phyloP scores from a whole-genome alignment of 1,284 basidiomycete species.

The Pyrrhoderma noxium region DNA sequence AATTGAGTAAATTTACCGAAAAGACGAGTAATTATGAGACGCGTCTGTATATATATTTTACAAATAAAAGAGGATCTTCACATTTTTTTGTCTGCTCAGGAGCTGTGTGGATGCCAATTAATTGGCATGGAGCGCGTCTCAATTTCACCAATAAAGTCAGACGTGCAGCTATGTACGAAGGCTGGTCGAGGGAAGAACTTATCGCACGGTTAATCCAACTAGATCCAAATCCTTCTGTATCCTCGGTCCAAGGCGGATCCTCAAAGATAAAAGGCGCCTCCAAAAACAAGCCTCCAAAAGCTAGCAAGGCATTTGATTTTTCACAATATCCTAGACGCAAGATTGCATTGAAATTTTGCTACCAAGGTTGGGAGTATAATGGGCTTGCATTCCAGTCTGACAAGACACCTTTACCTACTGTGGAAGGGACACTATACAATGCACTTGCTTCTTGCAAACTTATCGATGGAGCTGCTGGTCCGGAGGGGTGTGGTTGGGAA shows the following conservation, averaged over 20 bases:
- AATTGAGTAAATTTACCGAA: too few relatives aligned
- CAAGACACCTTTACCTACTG: conserved; percentile 73
- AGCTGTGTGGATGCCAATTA: too few relatives aligned
- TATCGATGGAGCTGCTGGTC: conserved; percentile 64
- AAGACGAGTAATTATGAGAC: too few relatives aligned
- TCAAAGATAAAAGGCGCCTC: conserved; percentile 15
- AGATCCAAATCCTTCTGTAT: conserved; percentile 1
- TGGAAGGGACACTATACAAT: conserved; percentile 83
- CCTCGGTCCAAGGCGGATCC: conserved; percentile 10
- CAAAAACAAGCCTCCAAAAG: conserved; percentile 10
- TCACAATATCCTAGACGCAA: conserved; percentile 70
- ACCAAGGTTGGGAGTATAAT: conserved; percentile 88
- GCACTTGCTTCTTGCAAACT: conserved; percentile 73
- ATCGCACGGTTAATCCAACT: conserved; percentile 52
- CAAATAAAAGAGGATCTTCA: too few relatives aligned
- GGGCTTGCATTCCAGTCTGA: conserved; percentile 80
- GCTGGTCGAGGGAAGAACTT: conserved; percentile 62
- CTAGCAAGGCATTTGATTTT: conserved; percentile 51
- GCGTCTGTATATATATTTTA: too few relatives aligned
- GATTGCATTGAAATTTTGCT: conserved; percentile 88
- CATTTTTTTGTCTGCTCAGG: too few relatives aligned
- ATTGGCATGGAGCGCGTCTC: too few relatives aligned
- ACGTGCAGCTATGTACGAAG: conserved; percentile 34
- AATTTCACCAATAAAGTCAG: too few relatives aligned
- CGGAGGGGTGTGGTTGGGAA: conserved; percentile 86